These are phyloP conservation scores for Metahyphopichia silvanorum DNA, from an alignment of 805 yeast genomes.

Conservation along the genomic window DNA sequence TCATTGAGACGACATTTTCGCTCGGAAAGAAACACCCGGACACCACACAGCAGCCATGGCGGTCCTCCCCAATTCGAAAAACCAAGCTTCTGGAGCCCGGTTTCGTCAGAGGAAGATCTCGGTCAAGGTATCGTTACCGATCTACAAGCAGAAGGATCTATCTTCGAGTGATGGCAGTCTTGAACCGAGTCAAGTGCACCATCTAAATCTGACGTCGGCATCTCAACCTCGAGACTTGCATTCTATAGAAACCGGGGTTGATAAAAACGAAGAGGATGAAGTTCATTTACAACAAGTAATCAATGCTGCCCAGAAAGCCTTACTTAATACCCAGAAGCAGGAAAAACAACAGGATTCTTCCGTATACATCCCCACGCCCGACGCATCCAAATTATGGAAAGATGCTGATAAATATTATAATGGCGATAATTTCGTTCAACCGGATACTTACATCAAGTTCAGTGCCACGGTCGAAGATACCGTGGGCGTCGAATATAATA, in stretches of 20 bases:
- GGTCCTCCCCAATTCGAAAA: conserved; percentile 36
- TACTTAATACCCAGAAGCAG: conserved; percentile 34
- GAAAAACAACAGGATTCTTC: conserved; percentile 21
- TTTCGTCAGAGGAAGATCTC: conserved; percentile 94
- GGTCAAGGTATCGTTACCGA: conserved; percentile 80
- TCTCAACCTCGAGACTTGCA: conserved; percentile 83
- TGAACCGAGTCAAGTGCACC: conserved; percentile 42
- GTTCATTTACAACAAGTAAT: conserved; percentile 92
- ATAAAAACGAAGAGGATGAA: conserved; percentile 95
- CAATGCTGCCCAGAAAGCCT: conserved; percentile 69
- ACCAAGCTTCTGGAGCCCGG: conserved; percentile 55
- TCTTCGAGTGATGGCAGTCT: conserved; percentile 65
- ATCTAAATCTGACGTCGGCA: conserved; percentile 34
- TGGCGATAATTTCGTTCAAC: conserved; percentile 59
- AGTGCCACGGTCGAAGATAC: conserved; percentile 97
- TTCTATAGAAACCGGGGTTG: conserved; percentile 95
- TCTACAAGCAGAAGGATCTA: conserved; percentile 73
- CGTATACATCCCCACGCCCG: conserved; percentile 94
- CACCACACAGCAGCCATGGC: conserved; percentile 24
- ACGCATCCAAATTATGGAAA: conserved; percentile 80
- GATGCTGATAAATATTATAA: conserved; percentile 72
- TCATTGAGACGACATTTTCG: too few relatives aligned
- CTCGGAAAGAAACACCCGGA: neutral
- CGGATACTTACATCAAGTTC: conserved; percentile 78
- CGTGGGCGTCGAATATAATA: conserved; percentile 75